These are phyloP conservation scores for Fusarium foetens DNA, from an alignment of 2,329 filamentous ascomycete genomes.

Conservation along the genomic window DNA sequence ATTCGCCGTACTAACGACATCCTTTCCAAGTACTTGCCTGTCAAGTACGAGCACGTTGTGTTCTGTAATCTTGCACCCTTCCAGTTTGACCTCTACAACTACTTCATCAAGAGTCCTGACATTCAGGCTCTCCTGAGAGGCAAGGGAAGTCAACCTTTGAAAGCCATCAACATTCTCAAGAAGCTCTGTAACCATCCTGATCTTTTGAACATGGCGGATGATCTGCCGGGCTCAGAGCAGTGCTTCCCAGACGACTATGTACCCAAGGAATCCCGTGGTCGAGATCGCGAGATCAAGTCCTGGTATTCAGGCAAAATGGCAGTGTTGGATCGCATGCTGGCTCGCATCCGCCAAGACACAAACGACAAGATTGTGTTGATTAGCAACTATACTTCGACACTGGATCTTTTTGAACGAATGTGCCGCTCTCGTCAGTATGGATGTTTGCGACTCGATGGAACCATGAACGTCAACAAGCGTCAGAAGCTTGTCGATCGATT, in stretches of 20 bases:
- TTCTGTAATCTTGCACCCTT: constrained; percentile 96
- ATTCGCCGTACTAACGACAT: constrained; percentile 98
- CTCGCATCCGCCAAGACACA: constrained; percentile 92
- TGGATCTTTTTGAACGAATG: constrained; percentile 92
- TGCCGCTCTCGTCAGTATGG: constrained; percentile 89
- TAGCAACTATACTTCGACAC: constrained; percentile 96
- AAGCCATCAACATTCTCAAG: constrained; percentile 96
- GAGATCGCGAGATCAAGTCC: constrained; percentile 90
- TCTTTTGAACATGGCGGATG: constrained; percentile 81
- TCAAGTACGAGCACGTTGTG: constrained; percentile 99
- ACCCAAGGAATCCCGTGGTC: constrained; percentile 84
- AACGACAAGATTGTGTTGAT: constrained; percentile 99
- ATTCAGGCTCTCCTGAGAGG: constrained; percentile 92
- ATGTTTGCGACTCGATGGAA: constrained; percentile 88
- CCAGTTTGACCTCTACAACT: constrained; percentile 92
- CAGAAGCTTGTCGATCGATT: constrained; percentile 98
- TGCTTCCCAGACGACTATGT: constrained; percentile 88
- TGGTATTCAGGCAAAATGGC: constrained; percentile 99
- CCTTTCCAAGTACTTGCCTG: constrained; percentile 93
- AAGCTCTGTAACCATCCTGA: constrained; percentile 99
- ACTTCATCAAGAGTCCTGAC: constrained; percentile 95
- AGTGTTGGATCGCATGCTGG: constrained; percentile 97
- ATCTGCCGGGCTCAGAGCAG: constrained; percentile 87
- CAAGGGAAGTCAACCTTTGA: constrained; percentile 94
- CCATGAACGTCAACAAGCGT: constrained; percentile 97